Evolutionary conservation across 192 early-diverging fungal species (phyloP).

Genomic region (Coemansia sp.): DNA sequence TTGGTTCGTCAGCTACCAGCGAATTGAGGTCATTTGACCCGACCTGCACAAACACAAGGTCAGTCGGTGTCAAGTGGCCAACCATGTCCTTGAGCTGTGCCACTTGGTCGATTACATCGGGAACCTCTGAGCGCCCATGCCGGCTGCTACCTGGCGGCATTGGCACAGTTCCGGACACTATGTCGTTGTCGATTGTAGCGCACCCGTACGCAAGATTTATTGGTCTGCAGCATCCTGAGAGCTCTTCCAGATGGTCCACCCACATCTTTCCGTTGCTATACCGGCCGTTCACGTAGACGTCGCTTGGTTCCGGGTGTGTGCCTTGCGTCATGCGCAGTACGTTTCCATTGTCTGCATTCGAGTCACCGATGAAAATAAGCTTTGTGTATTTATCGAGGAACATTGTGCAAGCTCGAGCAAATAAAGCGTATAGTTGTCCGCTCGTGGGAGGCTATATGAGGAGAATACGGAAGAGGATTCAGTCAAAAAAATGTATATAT

Average conservation of each 20-base stretch:
- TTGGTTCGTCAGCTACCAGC: slow-evolving; percentile 16
- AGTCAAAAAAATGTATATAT: no score
- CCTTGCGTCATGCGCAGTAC: slow-evolving; percentile 30
- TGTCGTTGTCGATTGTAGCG: slow-evolving; percentile 44
- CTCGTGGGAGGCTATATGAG: no score
- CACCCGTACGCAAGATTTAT: slow-evolving; percentile 43
- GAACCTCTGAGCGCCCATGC: slow-evolving; percentile 25
- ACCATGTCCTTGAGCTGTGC: slow-evolving; percentile 5
- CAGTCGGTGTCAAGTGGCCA: slow-evolving; percentile 14
- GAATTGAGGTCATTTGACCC: slow-evolving; percentile 53
- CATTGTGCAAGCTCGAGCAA: neutral
- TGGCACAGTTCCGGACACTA: slow-evolving; percentile 38
- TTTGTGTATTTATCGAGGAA: slow-evolving; percentile 23
- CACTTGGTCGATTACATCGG: slow-evolving; percentile 29
- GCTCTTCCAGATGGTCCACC: slow-evolving; percentile 32
- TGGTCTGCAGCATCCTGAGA: neutral
- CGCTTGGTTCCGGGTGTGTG: slow-evolving; percentile 21
- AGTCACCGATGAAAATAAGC: slow-evolving; percentile 49
- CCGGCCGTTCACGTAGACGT: slow-evolving; percentile 40
- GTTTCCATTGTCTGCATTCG: slow-evolving; percentile 50
- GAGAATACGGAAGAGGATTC: no score
- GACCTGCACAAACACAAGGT: slow-evolving; percentile 45
- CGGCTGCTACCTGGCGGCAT: slow-evolving; percentile 22
- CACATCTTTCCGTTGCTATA: slow-evolving; percentile 44
- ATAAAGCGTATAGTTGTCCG: no score